A percentile compares a stretch with the other conserved stretches of the same genome.
phyloP scores from a whole-genome alignment of 1,139 yeast genomes.

The Pneumocystis carinii region DNA sequence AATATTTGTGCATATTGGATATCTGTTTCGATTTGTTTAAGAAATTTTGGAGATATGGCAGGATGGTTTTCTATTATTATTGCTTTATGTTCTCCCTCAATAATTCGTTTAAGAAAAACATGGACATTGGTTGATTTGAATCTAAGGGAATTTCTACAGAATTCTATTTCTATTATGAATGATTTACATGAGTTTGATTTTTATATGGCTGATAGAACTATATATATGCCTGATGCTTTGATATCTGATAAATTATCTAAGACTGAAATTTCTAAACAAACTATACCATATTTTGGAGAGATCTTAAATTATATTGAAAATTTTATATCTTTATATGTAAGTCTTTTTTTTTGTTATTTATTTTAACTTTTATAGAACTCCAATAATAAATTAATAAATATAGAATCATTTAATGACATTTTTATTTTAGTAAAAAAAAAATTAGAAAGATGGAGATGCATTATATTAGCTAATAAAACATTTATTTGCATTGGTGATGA shows the following conservation, averaged over 20 bases:
- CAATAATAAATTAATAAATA: background rate
- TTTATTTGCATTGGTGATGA: background rate
- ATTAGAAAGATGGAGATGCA: slow-evolving; percentile 2
- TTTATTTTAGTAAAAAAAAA: slow-evolving; percentile 1
- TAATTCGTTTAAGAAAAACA: slow-evolving; percentile 53
- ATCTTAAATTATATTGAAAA: slow-evolving; percentile 26
- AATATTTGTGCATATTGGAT: slow-evolving; percentile 69
- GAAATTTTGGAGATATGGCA: slow-evolving; percentile 79
- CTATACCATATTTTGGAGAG: slow-evolving; percentile 87
- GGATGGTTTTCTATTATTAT: slow-evolving; percentile 90
- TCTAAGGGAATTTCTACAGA: slow-evolving; percentile 49
- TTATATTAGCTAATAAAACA: background rate
- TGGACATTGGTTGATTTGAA: slow-evolving; percentile 64
- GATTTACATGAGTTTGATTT: slow-evolving; percentile 55
- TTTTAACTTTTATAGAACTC: background rate
- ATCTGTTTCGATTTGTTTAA: slow-evolving; percentile 62
- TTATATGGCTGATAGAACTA: background rate
- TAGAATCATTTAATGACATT: background rate
- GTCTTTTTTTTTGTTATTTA: background rate
- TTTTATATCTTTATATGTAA: background rate
- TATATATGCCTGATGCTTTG: slow-evolving; percentile 44
- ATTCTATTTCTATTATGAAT: slow-evolving; percentile 89
- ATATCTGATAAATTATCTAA: slow-evolving; percentile 85
- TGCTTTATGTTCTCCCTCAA: slow-evolving; percentile 66
- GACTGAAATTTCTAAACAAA: slow-evolving; percentile 53